Percentiles rank a stretch among this genome's conserved stretches.
phyloP scores from a whole-genome alignment of 2,329 filamentous ascomycete genomes.

The Stachybotrys echinatus region DNA sequence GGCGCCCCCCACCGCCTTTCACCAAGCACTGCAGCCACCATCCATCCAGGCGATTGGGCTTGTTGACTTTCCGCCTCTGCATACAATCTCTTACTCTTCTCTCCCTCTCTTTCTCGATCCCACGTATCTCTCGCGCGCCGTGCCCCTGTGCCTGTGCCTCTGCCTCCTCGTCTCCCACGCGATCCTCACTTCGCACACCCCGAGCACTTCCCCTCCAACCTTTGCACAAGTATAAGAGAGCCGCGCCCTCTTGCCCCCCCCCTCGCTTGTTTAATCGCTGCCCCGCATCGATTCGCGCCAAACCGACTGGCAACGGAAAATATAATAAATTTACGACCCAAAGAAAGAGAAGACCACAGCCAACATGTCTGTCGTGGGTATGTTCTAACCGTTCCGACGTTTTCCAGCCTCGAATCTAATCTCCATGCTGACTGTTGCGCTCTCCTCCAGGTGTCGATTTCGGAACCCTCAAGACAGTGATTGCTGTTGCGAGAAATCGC shows the following conservation, averaged over 20 bases:
- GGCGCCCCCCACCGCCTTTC: background rate
- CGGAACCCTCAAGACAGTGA: conserved; percentile 93
- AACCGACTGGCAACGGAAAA: background rate
- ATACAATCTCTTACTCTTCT: background rate
- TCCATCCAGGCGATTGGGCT: background rate
- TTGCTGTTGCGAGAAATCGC: conserved; percentile 96
- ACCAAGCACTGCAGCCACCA: background rate
- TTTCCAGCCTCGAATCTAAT: too few species aligned
- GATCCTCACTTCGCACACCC: too few species aligned
- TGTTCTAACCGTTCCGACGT: too few species aligned
- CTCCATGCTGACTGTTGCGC: conserved; percentile 1
- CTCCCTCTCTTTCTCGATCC: background rate
- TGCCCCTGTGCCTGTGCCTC: too few species aligned
- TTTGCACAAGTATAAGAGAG: too few species aligned
- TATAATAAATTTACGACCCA: background rate
- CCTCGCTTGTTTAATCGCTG: conserved; percentile 9
- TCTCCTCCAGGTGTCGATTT: conserved; percentile 71
- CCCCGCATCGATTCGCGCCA: background rate
- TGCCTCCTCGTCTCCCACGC: too few species aligned
- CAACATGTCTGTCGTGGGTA: conserved; percentile 54
- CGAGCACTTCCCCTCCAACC: too few species aligned
- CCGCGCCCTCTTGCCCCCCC: conserved; percentile 4
- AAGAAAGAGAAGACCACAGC: conserved; percentile 14
- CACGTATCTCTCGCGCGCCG: too few species aligned
- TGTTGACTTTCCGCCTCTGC: background rate